Conservation (phyloP, 306 rosid species). For the Vicia sativa region DNA sequence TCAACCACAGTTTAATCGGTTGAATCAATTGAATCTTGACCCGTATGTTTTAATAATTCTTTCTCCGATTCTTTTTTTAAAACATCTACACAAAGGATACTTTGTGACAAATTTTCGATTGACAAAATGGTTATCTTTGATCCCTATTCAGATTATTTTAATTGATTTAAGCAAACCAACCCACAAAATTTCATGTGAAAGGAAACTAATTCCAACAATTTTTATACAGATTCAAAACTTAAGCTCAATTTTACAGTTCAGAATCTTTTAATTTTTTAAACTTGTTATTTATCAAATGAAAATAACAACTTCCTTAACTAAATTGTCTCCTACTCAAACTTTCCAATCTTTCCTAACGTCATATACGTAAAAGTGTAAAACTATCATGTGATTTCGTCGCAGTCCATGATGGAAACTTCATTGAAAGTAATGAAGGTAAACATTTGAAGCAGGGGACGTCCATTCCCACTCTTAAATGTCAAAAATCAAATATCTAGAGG, state of each 20-base stretch:
- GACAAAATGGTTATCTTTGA: too few species aligned
- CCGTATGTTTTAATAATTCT: too few species aligned
- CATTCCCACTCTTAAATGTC: conserved; percentile 1
- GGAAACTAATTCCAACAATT: background rate
- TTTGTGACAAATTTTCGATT: too few species aligned
- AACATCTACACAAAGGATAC: too few species aligned
- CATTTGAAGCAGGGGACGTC: background rate
- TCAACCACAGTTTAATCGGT: too few species aligned
- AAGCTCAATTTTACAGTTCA: background rate
- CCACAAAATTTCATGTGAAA: too few species aligned
- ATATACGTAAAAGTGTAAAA: background rate
- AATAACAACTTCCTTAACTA: background rate
- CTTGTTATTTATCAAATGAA: background rate
- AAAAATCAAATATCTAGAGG: background rate
- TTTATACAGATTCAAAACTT: background rate
- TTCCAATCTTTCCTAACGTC: background rate
- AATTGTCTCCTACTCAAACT: background rate
- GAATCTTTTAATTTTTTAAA: background rate
- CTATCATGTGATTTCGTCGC: conserved; percentile 8
- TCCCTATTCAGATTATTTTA: too few species aligned
- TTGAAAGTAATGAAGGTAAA: conserved; percentile 21
- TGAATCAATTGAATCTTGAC: too few species aligned
- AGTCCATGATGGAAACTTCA: conserved; percentile 21
- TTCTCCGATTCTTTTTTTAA: too few species aligned
- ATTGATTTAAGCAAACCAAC: too few species aligned